A percentile compares a stretch with the other conserved stretches of the same genome.
Evolutionary conservation across 768 basidiomycete species (phyloP).

Genomic region (Termitomyces bulborhizus): DNA sequence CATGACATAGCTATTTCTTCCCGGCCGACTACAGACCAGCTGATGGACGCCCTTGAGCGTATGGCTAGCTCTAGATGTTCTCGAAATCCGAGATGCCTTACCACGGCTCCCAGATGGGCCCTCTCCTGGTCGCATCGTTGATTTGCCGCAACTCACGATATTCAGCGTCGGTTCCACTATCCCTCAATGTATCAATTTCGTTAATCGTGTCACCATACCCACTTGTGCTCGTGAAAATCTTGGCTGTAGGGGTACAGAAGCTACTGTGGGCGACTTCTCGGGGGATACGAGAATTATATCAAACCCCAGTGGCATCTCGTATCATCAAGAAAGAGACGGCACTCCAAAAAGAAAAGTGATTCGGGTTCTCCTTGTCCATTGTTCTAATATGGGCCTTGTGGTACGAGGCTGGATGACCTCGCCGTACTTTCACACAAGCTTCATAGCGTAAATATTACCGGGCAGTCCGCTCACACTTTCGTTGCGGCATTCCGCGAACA

Average conservation of each 20-base stretch:
- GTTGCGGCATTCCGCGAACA: conserved; percentile 20
- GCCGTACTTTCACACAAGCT: conserved; percentile 16
- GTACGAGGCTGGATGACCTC: conserved; percentile 12
- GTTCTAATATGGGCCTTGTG: conserved; percentile 9
- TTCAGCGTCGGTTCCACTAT: conserved; percentile 16
- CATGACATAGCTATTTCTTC: conserved; percentile 18
- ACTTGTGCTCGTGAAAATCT: conserved; percentile 12
- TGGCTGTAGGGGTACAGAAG: conserved; percentile 13
- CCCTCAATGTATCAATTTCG: conserved; percentile 19
- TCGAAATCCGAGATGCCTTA: conserved; percentile 30
- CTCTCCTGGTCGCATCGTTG: conserved; percentile 11
- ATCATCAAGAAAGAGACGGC: conserved; percentile 4
- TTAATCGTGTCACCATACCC: conserved; percentile 19
- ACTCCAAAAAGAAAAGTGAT: conserved; percentile 8
- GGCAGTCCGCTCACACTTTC: conserved; percentile 16
- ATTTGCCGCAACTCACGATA: conserved; percentile 17
- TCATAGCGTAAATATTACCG: conserved; percentile 17
- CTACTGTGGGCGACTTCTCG: conserved; percentile 14
- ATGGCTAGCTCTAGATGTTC: conserved; percentile 27
- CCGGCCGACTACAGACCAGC: conserved; percentile 23
- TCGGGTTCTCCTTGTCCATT: conserved; percentile 9
- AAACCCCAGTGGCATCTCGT: conserved; percentile 3
- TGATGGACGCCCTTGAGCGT: conserved; percentile 25
- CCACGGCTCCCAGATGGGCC: conserved; percentile 18
- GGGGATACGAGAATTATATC: conserved; percentile 13